Percentiles rank a stretch among this genome's conserved stretches.
phyloP scores from a whole-genome alignment of 2,329 filamentous ascomycete species.

The Phialemoniopsis sp. region DNA sequence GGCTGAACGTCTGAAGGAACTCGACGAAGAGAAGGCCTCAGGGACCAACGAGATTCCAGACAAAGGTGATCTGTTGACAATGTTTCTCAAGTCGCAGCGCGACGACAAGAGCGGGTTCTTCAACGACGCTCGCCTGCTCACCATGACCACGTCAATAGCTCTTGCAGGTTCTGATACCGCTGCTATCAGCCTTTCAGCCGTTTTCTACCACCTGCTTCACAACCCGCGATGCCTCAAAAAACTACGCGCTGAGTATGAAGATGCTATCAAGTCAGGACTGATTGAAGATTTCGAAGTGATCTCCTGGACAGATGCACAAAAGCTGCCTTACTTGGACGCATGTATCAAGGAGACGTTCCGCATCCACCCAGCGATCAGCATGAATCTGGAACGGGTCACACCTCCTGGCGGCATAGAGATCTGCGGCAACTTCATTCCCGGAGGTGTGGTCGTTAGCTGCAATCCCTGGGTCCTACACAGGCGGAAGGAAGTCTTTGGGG shows the following conservation, averaged over 20 bases:
- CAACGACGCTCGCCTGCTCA: constrained; percentile 8
- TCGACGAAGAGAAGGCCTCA: too few relatives aligned
- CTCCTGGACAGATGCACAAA: constrained; percentile 50
- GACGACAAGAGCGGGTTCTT: constrained; percentile 7
- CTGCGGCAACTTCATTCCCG: constrained; percentile 54
- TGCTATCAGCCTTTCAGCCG: constrained; percentile 53
- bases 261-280: constrained; percentile 38
- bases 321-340: constrained; percentile 57
- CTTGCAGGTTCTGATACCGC: constrained; percentile 64
- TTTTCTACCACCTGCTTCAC: constrained; percentile 60
- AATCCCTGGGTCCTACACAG: constrained; percentile 60
- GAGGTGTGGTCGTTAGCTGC: constrained; percentile 62
- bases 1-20: background rate
- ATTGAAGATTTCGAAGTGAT: background rate
- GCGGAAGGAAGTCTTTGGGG: constrained; percentile 62
- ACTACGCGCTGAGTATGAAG: constrained; percentile 51
- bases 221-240: constrained; percentile 42
- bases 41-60: background rate
- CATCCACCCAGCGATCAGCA: constrained; percentile 54
- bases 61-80: background rate
- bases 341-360: constrained; percentile 60
- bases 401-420: constrained; percentile 46
- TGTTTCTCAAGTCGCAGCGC: background rate
- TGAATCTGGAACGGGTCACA: constrained; percentile 55
- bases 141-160: constrained; percentile 1